Base-by-base conservation (phyloP, 2,329 filamentous ascomycete genomes). In the Alternaria viburni region DNA sequence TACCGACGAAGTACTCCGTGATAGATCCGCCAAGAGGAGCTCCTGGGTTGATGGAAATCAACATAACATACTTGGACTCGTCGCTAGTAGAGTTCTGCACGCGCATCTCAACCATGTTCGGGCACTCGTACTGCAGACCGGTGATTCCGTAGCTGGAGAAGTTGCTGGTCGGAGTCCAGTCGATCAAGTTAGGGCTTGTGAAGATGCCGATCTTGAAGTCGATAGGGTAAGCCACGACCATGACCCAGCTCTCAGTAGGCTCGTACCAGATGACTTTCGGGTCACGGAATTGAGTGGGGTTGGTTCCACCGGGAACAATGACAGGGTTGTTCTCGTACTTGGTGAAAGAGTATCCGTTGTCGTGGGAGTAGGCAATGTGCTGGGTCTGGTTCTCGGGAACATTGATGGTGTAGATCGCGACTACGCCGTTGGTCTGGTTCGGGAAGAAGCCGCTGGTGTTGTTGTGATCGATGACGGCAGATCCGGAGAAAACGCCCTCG, bases 401-500 rank as follows among this genome's bases (percentile, higher is more conserved):
- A 59, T 82, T 80, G 45, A 85, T 77, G 1, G 84, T 86, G 74
- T 88, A 87, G 69, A 89, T 84, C 19, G 89, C 89, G 2, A 91
- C 86, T 6, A 90, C 86, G 5, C 88, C 87, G 60, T 88, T 86
- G n/a, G 81, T 81, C 69, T 88, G 86, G 51, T 85, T 81, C 0
- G 85, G 85, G 67, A 90, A 90, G 80, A 91, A 89, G 2, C 88
- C 88, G 13, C 87, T 89, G 0, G 88, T 90, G 72, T 91, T 91
- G 72, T 90, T 86, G 11, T 76, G 76, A 70, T 91, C 89, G 21
- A 88, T 79, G 0, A 90, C 87, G 7, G 82, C 83, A 51, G 85
- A 88, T 23, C 88, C 86, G 2, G 77, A 84, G 69, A 84, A 86
- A 43, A 83, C 88, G 30, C 82, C 84, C 44, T 82, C 82, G 23